Conservation (phyloP, 176 grass and related monocot genomes). For the Raddia distichophylla region DNA sequence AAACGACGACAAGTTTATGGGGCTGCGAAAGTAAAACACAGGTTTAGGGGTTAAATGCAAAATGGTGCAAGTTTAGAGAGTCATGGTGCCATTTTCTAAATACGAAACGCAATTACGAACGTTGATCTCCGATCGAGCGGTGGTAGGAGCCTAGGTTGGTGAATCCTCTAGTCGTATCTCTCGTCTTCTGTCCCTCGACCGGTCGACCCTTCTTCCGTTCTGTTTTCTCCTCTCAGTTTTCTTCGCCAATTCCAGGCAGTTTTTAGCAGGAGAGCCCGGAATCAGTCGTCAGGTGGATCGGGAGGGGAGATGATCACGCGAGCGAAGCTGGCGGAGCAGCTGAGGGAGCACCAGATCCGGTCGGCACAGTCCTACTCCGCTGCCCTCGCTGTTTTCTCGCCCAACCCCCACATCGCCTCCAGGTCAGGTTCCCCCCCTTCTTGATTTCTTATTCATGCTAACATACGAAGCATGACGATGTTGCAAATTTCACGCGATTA, state of each 20-base stretch:
- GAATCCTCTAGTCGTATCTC: not conserved
- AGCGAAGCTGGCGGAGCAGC: slow-evolving; percentile 88
- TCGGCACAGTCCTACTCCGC: slow-evolving; percentile 72
- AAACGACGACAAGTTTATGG: no score
- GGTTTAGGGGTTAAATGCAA: no score
- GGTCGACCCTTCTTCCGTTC: no score
- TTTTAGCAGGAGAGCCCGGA: not conserved
- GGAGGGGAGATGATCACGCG: slow-evolving; percentile 83
- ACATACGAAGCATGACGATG: not conserved
- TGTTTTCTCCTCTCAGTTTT: not conserved
- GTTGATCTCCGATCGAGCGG: slow-evolving; percentile 40
- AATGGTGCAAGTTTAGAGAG: no score
- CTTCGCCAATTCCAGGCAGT: slow-evolving; percentile 31
- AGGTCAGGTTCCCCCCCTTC: slow-evolving; percentile 52
- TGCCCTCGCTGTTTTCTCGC: slow-evolving; percentile 68
- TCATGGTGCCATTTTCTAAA: no score
- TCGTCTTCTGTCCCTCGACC: slow-evolving; percentile 4
- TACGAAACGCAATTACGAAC: not conserved
- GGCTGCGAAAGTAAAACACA: no score
- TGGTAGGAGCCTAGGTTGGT: not conserved
- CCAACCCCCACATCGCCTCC: slow-evolving; percentile 75
- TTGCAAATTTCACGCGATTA: slow-evolving; percentile 11
- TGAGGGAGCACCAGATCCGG: slow-evolving; percentile 92
- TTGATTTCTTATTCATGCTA: slow-evolving; percentile 6
- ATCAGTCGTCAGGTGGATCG: slow-evolving; percentile 13